Conservation (phyloP, 306 rosid species). For the Trichosanthes cucumerina region DNA sequence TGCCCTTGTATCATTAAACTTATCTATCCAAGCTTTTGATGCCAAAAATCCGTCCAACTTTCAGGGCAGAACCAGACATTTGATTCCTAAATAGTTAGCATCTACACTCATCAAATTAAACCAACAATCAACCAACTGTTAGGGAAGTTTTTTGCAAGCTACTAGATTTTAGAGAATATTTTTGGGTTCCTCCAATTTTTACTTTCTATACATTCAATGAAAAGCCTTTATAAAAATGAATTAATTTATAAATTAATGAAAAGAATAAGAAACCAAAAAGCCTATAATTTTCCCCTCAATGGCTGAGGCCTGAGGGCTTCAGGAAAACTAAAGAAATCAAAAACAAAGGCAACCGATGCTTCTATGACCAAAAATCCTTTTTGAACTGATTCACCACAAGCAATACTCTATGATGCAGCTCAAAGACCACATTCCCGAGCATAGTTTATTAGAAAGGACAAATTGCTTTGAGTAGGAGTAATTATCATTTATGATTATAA, state of each 20-base stretch:
- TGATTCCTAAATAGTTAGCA: not conserved
- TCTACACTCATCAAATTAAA: not conserved
- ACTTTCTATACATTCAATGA: not conserved
- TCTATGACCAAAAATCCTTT: not conserved
- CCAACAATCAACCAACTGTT: not conserved
- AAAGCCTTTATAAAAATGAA: not conserved
- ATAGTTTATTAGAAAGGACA: not conserved
- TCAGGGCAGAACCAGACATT: not conserved
- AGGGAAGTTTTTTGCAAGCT: not conserved
- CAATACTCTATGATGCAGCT: not conserved
- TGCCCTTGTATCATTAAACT: too few relatives aligned
- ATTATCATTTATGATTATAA: not conserved
- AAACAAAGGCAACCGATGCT: not conserved
- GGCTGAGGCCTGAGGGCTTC: not conserved
- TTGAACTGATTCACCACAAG: not conserved
- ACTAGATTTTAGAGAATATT: not conserved
- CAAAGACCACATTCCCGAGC: not conserved
- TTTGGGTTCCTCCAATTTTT: not conserved
- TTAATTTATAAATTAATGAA: not conserved
- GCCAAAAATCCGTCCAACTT: too few relatives aligned
- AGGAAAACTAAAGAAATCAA: not conserved
- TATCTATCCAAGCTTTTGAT: too few relatives aligned
- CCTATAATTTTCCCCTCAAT: not conserved
- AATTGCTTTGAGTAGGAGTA: not conserved
- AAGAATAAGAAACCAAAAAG: not conserved